These are phyloP conservation scores for Wickerhamiella nectarea DNA, from an alignment of 805 yeast species.

Conservation along the genomic window DNA sequence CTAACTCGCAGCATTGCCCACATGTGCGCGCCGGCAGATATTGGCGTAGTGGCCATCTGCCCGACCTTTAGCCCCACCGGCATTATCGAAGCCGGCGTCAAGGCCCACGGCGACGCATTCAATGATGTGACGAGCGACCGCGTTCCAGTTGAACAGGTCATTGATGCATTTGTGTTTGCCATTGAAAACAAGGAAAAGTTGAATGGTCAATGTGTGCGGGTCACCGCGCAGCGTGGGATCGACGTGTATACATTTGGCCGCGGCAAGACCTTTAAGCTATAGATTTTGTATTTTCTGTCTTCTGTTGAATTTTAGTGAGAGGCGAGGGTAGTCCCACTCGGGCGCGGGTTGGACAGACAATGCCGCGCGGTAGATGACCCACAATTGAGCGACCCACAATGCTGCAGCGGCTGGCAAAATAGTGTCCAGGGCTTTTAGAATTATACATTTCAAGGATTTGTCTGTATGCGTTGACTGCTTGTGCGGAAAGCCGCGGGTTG, in stretches of 20 bases:
- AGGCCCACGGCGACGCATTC: conserved; percentile 4
- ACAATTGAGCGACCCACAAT: too few species aligned
- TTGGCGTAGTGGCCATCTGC: conserved; percentile 3
- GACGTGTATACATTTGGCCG: conserved; percentile 8
- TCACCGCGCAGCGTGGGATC: conserved; percentile 5
- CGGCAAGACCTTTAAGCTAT: conserved; percentile 1
- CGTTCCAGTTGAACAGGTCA: conserved; percentile 7
- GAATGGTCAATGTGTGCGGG: conserved; percentile 3
- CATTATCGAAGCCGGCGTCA: conserved; percentile 6
- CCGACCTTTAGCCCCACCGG: conserved; percentile 8
- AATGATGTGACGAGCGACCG: conserved; percentile 5
- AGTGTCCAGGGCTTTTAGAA: too few species aligned
- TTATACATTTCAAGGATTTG: too few species aligned
- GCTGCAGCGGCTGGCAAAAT: too few species aligned
- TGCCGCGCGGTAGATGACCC: too few species aligned
- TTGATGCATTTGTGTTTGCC: conserved; percentile 6
- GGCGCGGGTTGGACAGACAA: too few species aligned
- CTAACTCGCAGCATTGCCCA: conserved; percentile 3
- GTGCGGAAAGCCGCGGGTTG: too few species aligned
- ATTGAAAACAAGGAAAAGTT: conserved; percentile 1
- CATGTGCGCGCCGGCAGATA: background rate
- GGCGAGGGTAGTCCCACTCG: too few species aligned
- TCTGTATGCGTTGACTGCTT: too few species aligned
- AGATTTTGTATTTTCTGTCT: too few species aligned
- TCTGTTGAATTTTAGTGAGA: too few species aligned